Percentiles rank a stretch among this genome's conserved stretches.
Evolutionary conservation across 1,139 yeast genomes (phyloP).

Genomic region (Magnusiomyces suaveolens): DNA sequence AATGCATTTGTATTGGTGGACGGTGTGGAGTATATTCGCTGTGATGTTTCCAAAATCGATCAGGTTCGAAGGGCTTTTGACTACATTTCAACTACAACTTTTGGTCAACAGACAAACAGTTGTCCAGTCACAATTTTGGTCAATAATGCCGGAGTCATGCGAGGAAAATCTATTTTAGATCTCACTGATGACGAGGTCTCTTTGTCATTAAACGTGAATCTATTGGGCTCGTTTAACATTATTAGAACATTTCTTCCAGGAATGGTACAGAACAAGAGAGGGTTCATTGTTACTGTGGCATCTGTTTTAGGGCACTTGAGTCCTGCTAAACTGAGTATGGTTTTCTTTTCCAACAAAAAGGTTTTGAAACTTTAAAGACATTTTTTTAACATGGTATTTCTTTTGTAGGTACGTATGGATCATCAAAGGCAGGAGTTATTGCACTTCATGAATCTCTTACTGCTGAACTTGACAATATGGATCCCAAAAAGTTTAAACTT

Average conservation of each 20-base stretch:
- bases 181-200: slow-evolving; percentile 51
- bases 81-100: slow-evolving; percentile 16
- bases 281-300: slow-evolving; percentile 71
- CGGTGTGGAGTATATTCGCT: slow-evolving; percentile 46
- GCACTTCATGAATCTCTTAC: slow-evolving; percentile 78
- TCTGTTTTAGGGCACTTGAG: slow-evolving; percentile 77
- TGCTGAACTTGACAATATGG: slow-evolving; percentile 45
- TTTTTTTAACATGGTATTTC: background rate
- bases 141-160: slow-evolving; percentile 70
- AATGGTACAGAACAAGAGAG: slow-evolving; percentile 55
- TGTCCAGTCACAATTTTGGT: slow-evolving; percentile 49
- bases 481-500: background rate
- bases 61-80: slow-evolving; percentile 30
- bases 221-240: slow-evolving; percentile 60
- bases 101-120: slow-evolving; percentile 38
- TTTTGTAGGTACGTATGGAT: slow-evolving; percentile 57
- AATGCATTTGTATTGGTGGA: slow-evolving; percentile 24
- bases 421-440: slow-evolving; percentile 76
- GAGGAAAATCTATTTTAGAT: slow-evolving; percentile 49
- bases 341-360: too few species aligned
- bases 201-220: slow-evolving; percentile 51
- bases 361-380: background rate
- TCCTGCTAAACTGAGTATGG: slow-evolving; percentile 57
- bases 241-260: slow-evolving; percentile 61
- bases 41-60: slow-evolving; percentile 46